Conservation (phyloP, 2,329 filamentous ascomycete genomes). For the Zasmidium angulare region DNA sequence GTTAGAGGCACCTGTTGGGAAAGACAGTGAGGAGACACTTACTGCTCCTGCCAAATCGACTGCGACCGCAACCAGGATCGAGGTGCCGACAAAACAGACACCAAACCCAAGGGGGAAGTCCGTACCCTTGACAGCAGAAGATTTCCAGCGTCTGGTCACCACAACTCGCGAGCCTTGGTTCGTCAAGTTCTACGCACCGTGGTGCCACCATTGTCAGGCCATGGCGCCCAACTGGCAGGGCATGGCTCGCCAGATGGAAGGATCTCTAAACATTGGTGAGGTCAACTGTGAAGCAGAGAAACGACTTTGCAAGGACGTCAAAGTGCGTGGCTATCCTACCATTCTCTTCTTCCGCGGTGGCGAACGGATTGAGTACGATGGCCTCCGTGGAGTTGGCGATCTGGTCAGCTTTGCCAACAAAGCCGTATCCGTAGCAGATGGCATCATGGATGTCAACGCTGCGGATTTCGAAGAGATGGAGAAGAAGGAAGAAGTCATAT, state of each 20-base stretch:
- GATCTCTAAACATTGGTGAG: conserved; percentile 85
- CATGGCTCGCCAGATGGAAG: conserved; percentile 87
- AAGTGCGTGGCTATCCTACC: conserved; percentile 78
- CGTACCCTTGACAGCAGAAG: conserved; percentile 74
- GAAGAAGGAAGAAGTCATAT: conserved; percentile 91
- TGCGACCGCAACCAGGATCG: conserved; percentile 45
- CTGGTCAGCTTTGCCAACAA: conserved; percentile 84
- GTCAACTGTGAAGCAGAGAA: conserved; percentile 90
- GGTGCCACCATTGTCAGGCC: conserved; percentile 94
- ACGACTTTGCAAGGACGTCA: conserved; percentile 88
- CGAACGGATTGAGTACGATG: conserved; percentile 89
- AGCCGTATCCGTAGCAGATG: conserved; percentile 72
- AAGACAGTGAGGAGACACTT: conserved; percentile 31
- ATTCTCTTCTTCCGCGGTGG: conserved; percentile 90
- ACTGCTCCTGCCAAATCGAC: conserved; percentile 40
- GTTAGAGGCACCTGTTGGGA: conserved; percentile 30
- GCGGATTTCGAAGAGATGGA: conserved; percentile 77
- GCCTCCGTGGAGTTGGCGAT: conserved; percentile 87
- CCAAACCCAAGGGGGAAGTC: conserved; percentile 77
- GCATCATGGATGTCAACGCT: conserved; percentile 78
- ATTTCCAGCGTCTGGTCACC: conserved; percentile 81
- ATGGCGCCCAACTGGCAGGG: conserved; percentile 88
- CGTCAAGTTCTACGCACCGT: conserved; percentile 97
- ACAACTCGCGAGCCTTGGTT: conserved; percentile 93
- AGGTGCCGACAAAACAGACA: conserved; percentile 52